phyloP scores from a whole-genome alignment of 2,329 filamentous ascomycete genomes.

The Phialophora verrucosa region DNA sequence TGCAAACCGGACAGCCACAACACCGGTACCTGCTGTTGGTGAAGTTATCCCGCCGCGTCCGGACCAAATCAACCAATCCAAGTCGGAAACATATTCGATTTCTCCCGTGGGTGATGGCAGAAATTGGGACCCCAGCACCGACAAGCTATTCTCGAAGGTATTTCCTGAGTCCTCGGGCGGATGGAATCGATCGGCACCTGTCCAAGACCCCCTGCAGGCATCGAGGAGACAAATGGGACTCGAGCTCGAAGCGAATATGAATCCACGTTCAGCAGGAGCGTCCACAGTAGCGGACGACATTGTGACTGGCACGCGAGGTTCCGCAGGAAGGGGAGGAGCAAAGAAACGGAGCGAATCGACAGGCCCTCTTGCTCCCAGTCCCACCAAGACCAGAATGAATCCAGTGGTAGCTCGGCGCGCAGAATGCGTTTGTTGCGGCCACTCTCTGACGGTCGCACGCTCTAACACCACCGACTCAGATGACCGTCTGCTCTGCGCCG shows the following conservation, averaged over 20 bases:
- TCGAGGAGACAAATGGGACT: neutral
- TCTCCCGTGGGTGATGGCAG: neutral
- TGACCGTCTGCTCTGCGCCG: neutral
- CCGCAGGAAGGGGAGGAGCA: too few species aligned
- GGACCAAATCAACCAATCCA: slow-evolving; percentile 6
- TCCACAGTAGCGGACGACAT: neutral
- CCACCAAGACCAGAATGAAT: neutral
- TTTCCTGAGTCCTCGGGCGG: neutral
- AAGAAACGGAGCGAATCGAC: neutral
- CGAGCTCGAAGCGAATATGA: neutral
- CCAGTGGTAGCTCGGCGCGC: neutral
- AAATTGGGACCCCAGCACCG: neutral
- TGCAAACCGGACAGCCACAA: neutral
- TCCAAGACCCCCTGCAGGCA: neutral
- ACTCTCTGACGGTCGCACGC: neutral
- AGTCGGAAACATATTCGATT: neutral
- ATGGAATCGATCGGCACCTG: neutral
- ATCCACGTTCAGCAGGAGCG: neutral
- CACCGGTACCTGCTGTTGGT: neutral
- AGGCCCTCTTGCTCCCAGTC: neutral
- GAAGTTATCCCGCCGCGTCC: slow-evolving; percentile 9
- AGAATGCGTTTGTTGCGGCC: neutral
- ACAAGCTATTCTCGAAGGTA: neutral
- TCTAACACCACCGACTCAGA: neutral
- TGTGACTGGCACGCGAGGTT: neutral